Evolutionary conservation across 495 filamentous ascomycete genomes (phyloP).

Genomic region (Cercophora scortea): DNA sequence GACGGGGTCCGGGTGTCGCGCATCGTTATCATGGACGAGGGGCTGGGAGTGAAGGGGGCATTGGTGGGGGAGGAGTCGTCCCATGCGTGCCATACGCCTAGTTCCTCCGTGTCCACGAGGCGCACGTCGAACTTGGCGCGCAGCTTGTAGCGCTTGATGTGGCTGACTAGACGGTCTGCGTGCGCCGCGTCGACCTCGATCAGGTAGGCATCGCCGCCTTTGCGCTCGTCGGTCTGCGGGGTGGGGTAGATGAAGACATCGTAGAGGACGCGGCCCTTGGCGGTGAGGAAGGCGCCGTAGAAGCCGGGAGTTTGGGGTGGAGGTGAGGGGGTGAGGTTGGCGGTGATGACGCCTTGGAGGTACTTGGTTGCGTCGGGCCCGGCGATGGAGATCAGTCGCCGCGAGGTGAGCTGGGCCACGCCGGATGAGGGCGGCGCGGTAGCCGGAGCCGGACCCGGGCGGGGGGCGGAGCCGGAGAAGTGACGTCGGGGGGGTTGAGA

Average conservation of each 20-base stretch:
- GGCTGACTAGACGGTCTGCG: conserved; percentile 50
- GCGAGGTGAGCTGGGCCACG: conserved; percentile 52
- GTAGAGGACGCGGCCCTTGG: conserved; percentile 72
- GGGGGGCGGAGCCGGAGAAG: too few species aligned
- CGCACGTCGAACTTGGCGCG: conserved; percentile 67
- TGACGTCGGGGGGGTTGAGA: too few species aligned
- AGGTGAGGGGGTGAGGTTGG: conserved; percentile 46
- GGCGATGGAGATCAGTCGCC: conserved; percentile 68
- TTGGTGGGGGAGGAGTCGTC: not conserved
- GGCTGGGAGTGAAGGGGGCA: not conserved
- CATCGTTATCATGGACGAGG: conserved; percentile 24
- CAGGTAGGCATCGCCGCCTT: conserved; percentile 46
- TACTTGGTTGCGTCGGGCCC: conserved; percentile 74
- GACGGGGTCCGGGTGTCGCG: conserved; percentile 59
- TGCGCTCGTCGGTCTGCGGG: not conserved
- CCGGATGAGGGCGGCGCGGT: conserved; percentile 31
- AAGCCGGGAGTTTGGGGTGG: conserved; percentile 33
- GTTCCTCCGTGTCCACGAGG: conserved; percentile 54
- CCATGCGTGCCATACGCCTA: conserved; percentile 64
- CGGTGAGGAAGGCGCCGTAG: conserved; percentile 80
- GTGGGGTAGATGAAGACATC: conserved; percentile 84
- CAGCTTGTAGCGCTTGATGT: conserved; percentile 77
- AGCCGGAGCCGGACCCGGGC: not conserved
- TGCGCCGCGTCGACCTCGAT: conserved; percentile 73
- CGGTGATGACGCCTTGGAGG: conserved; percentile 80